Evolutionary conservation across 441 rosid species (phyloP), one percentile per base, ranked within the genome.

Genomic region (Eruca vesicaria): DNA sequence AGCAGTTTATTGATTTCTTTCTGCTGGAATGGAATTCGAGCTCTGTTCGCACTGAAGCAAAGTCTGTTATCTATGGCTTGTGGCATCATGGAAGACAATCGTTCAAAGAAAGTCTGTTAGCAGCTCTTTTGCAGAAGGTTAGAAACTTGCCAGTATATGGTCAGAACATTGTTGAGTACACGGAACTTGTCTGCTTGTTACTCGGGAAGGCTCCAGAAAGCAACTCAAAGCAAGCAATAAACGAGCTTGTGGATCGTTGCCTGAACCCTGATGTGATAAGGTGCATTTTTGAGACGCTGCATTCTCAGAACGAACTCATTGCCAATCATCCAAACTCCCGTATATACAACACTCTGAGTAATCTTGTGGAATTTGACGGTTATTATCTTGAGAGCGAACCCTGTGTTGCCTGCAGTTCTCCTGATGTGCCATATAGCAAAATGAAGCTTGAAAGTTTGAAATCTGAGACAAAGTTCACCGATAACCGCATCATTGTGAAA

Each of bases 321-420:
- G 99, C 99, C 73, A 95, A 97, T 83, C 99, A 97, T 87, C 99
- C 99, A 62, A 95, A 97, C 87, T 97, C 99, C 60, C 97, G 97
- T 75, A 93, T 97, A 74, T 97, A 97, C 80, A 97, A 84, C 78
- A 92, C 98, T 66, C 86, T 95, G 82, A 89, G 98, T 82, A 88
- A 97, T 81, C 90, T 97, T 53, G 99, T 97, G 80, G 99, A 95
- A 74, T 97, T 97, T 78, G 99, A 95, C 85, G 99, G 99, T 72
- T 97, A 97, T 84, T 97, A 93, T 87, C 99, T 97, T 71, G 99
- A 97, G 88, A 97, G 98, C 68, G 99, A 97, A 78, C 99, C 99
- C 18, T 97, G 99, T 87, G 99, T 97, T 75, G 89, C 99, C 63
- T 97, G 99, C 88, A 97, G 99, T 84, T 89, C 99, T 77, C 99